These are phyloP conservation scores for Cyberlindnera suaveolens DNA, from an alignment of 805 yeast genomes.

Conservation along the genomic window DNA sequence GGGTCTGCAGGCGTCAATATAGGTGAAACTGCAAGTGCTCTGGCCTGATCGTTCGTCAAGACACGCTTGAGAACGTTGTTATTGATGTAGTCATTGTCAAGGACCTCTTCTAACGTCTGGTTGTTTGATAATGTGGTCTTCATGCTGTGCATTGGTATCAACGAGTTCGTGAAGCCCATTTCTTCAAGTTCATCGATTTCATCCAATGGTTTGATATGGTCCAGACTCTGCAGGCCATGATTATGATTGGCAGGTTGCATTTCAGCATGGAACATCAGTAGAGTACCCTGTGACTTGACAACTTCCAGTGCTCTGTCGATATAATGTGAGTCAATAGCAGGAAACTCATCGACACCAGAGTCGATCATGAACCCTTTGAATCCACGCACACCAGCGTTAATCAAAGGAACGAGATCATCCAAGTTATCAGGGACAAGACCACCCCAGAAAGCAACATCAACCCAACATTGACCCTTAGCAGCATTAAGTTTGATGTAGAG, in stretches of 20 bases:
- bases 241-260: conserved; percentile 46
- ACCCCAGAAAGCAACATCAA: conserved; percentile 95
- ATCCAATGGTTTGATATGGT: conserved; percentile 9
- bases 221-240: conserved; percentile 23
- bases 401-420: conserved; percentile 63
- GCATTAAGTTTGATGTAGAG: conserved; percentile 71
- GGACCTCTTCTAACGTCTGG: conserved; percentile 2
- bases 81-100: conserved; percentile 2
- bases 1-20: conserved; percentile 56
- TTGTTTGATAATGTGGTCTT: conserved; percentile 4
- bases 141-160: conserved; percentile 3
- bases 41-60: conserved; percentile 44
- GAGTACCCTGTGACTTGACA: conserved; percentile 58
- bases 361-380: conserved; percentile 91
- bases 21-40: conserved; percentile 50
- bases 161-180: conserved; percentile 10
- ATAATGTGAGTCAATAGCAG: conserved; percentile 63
- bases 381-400: conserved; percentile 85
- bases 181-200: conserved; percentile 21
- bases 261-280: conserved; percentile 92
- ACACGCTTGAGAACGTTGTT: conserved; percentile 2
- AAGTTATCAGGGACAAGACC: conserved; percentile 82
- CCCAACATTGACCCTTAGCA: conserved; percentile 80
- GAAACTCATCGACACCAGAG: conserved; percentile 95
- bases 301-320: conserved; percentile 59